phyloP scores from a whole-genome alignment of 2,329 filamentous ascomycete genomes.

The Calonectria hongkongensis region DNA sequence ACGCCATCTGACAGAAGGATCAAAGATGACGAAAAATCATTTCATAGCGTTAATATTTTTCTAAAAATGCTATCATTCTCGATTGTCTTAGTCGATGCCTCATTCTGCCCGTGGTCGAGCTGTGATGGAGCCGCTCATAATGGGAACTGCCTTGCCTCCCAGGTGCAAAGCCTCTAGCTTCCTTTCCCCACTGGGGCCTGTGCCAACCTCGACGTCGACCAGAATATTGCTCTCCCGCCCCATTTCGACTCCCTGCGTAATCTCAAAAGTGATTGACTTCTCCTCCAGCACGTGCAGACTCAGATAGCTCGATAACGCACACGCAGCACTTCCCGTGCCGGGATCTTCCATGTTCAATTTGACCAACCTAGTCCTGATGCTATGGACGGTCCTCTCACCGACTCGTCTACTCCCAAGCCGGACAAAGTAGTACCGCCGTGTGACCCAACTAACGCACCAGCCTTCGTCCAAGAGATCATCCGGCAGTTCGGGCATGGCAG shows the following conservation, averaged over 20 bases:
- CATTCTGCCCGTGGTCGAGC: not conserved
- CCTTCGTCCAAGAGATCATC: slow-evolving; percentile 66
- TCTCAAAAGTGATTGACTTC: slow-evolving; percentile 56
- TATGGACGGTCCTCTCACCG: slow-evolving; percentile 51
- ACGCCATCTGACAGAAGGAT: not conserved
- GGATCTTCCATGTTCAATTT: slow-evolving; percentile 71
- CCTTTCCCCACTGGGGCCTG: not conserved
- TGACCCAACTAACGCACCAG: slow-evolving; percentile 71
- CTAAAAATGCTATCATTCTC: too few relatives aligned
- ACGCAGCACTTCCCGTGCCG: slow-evolving; percentile 77
- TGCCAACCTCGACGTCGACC: slow-evolving; percentile 62
- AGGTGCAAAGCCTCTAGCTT: slow-evolving; percentile 39
- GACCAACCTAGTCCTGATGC: slow-evolving; percentile 77
- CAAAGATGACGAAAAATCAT: not conserved
- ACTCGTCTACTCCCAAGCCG: slow-evolving; percentile 53
- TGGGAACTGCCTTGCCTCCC: slow-evolving; percentile 33
- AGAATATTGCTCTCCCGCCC: slow-evolving; percentile 71
- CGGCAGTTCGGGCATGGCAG: slow-evolving; percentile 58
- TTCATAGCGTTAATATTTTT: too few relatives aligned
- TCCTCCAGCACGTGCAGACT: slow-evolving; percentile 59
- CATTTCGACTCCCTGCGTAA: slow-evolving; percentile 82
- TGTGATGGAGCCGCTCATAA: slow-evolving; percentile 32
- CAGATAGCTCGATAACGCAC: slow-evolving; percentile 73
- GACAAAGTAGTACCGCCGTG: slow-evolving; percentile 76
- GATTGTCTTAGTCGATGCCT: not conserved